A percentile compares a stretch with the other conserved stretches of the same genome.
Conservation (phyloP, 2,329 filamentous ascomycete genomes). For the Penicillium hesseltinei region DNA sequence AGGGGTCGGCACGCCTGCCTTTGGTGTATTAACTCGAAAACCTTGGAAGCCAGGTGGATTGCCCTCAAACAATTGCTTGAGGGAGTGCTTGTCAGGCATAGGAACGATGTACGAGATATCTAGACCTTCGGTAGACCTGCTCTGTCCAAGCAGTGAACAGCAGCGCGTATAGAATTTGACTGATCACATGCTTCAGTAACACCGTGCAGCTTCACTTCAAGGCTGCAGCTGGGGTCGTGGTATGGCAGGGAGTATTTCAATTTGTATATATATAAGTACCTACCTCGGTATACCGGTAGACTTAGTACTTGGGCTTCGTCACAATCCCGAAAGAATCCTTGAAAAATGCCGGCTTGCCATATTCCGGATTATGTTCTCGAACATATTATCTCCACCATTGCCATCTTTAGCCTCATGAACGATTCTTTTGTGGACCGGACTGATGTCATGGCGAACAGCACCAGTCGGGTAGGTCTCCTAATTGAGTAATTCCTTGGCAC, state of each 20-base stretch:
- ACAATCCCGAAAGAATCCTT: background rate
- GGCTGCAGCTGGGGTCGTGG: background rate
- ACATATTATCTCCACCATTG: background rate
- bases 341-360: background rate
- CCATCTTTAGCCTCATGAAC: background rate
- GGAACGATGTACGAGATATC: background rate
- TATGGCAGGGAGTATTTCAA: background rate
- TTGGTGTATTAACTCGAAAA: background rate
- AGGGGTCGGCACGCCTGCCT: slow-evolving; percentile 4
- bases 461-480: slow-evolving; percentile 7
- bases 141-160: background rate
- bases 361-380: background rate
- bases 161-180: background rate
- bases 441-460: slow-evolving; percentile 2
- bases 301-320: background rate
- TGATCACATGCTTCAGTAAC: background rate
- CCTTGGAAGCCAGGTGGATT: background rate
- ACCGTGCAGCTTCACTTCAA: background rate
- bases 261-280: too few relatives aligned
- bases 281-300: too few relatives aligned
- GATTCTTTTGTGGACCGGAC: background rate
- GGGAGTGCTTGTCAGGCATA: background rate
- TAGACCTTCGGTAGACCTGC: background rate
- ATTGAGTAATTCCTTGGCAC: background rate
- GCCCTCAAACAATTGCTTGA: background rate